phyloP scores from a whole-genome alignment of 2,329 filamentous ascomycete genomes.

The Microsporum ferrugineum region DNA sequence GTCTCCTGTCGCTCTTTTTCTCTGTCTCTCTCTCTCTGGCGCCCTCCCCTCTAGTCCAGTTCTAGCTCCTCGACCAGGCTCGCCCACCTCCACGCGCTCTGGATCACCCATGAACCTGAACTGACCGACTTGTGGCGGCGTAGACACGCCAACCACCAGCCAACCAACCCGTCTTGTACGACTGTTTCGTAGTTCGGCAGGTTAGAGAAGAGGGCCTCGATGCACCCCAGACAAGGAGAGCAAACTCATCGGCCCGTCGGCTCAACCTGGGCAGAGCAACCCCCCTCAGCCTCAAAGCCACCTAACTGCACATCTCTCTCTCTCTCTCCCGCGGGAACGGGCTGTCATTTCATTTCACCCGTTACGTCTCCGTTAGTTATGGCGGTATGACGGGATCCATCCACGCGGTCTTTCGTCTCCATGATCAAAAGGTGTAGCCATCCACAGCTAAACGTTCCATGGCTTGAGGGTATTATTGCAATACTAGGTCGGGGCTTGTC shows the following conservation, averaged over 20 bases:
- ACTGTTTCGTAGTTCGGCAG: background rate
- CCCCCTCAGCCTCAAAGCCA: background rate
- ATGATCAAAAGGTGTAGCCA: no score
- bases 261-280: background rate
- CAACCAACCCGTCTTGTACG: background rate
- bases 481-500: background rate
- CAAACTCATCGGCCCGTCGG: background rate
- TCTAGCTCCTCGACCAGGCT: background rate
- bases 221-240: background rate
- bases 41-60: no score
- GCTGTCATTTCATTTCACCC: background rate
- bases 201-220: background rate
- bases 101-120: background rate
- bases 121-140: background rate
- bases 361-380: no score
- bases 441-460: no score
- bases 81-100: background rate
- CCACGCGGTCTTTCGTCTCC: no score
- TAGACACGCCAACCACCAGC: background rate
- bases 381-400: no score
- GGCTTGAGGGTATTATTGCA: no score
- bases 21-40: background rate
- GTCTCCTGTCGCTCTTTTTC: background rate
- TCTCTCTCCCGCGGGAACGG: background rate
- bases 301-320: background rate